Percentiles rank a stretch among this genome's conserved stretches.
Conservation (phyloP, 495 filamentous ascomycete genomes). For the Lasiosphaeris hirsuta region DNA sequence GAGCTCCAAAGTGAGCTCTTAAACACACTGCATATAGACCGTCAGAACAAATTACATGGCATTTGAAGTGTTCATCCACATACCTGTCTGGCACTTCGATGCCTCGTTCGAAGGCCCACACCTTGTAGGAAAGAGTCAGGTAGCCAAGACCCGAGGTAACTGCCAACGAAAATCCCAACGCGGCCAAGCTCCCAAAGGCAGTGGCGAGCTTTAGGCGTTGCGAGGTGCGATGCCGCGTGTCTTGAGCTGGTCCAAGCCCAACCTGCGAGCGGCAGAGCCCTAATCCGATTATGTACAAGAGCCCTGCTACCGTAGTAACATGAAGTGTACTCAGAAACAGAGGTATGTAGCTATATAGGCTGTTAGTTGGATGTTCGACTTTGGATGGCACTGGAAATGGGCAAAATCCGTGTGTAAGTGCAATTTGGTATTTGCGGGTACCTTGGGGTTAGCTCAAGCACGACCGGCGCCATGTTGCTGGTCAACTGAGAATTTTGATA, state of each 20-base stretch:
- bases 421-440: slow-evolving; percentile 1
- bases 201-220: slow-evolving; percentile 39
- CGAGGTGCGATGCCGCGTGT: slow-evolving; percentile 44
- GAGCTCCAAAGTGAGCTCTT: slow-evolving; percentile 1
- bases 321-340: slow-evolving; percentile 35
- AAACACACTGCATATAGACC: slow-evolving; percentile 13
- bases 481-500: too few species aligned
- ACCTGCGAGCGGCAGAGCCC: slow-evolving; percentile 44
- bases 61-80: too few species aligned
- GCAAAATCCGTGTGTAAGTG: neutral
- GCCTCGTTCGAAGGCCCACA: slow-evolving; percentile 48
- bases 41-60: too few species aligned
- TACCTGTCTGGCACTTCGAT: slow-evolving; percentile 38
- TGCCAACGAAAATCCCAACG: slow-evolving; percentile 35
- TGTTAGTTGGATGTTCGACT: neutral
- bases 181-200: slow-evolving; percentile 42
- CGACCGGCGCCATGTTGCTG: slow-evolving; percentile 33
- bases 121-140: slow-evolving; percentile 42
- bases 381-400: neutral
- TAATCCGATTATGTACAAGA: slow-evolving; percentile 34
- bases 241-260: slow-evolving; percentile 42
- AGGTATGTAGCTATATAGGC: slow-evolving; percentile 34
- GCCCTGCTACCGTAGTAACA: slow-evolving; percentile 31
- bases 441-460: slow-evolving; percentile 30
- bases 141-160: slow-evolving; percentile 35